Conservation (phyloP, 1,139 yeast species). For the Blastobotrys indianensis region DNA sequence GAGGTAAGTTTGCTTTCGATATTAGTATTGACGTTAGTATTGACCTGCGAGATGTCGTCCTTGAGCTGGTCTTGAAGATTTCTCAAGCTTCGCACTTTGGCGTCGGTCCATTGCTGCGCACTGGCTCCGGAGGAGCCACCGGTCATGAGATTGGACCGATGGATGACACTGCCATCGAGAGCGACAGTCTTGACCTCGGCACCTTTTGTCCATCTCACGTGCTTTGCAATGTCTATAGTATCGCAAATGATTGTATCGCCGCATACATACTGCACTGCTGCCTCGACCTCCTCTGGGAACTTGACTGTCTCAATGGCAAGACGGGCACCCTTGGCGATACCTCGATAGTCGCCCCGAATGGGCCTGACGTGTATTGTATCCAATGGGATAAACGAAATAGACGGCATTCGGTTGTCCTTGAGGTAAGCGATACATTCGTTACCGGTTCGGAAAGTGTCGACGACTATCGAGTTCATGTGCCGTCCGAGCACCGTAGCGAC, state of each 20-base stretch:
- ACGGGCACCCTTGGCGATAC: conserved; percentile 49
- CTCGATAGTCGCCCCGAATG: conserved; percentile 51
- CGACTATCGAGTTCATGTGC: conserved; percentile 76
- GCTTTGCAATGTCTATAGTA: conserved; percentile 58
- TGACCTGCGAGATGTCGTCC: conserved; percentile 47
- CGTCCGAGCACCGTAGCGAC: conserved; percentile 75
- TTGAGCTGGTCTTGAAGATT: conserved; percentile 57
- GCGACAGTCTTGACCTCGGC: conserved; percentile 70
- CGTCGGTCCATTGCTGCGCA: conserved; percentile 63
- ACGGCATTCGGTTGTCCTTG: conserved; percentile 81
- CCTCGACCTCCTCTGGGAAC: conserved; percentile 62
- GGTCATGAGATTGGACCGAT: conserved; percentile 84
- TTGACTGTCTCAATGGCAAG: conserved; percentile 66
- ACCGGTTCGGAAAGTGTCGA: conserved; percentile 70
- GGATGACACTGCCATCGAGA: conserved; percentile 77
- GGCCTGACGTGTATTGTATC: conserved; percentile 67
- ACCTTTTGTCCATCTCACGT: conserved; percentile 61
- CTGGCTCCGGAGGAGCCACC: conserved; percentile 56
- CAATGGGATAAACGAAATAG: conserved; percentile 82
- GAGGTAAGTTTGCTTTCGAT: conserved; percentile 39
- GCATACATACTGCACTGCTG: conserved; percentile 76
- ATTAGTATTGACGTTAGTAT: conserved; percentile 41
- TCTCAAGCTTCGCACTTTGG: conserved; percentile 54
- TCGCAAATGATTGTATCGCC: conserved; percentile 82
- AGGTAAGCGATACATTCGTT: conserved; percentile 75